Conservation (phyloP, 371 early-diverging fungal genomes). For the Amoeboaphelidium protococcarum region DNA sequence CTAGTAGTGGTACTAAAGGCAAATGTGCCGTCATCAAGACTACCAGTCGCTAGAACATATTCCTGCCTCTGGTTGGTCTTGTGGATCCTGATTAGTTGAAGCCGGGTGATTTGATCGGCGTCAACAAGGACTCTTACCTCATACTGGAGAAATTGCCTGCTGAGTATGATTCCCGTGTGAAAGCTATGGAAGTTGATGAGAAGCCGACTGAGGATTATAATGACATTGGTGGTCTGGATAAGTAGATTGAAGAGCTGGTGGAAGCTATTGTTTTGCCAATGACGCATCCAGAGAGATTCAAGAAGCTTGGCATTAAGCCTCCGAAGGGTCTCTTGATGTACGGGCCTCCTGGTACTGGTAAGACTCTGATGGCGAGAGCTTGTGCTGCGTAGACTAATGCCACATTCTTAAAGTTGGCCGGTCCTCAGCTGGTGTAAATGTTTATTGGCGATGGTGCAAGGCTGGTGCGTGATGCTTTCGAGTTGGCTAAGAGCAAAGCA, state of each 20-base stretch:
- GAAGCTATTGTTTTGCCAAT: slow-evolving; percentile 97
- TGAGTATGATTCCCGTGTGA: slow-evolving; percentile 97
- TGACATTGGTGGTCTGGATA: slow-evolving; percentile 96
- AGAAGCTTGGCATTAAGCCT: slow-evolving; percentile 85
- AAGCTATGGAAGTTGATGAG: slow-evolving; percentile 99
- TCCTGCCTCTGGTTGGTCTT: slow-evolving; percentile 92
- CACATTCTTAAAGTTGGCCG: slow-evolving; percentile 86
- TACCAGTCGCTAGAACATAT: slow-evolving; percentile 84
- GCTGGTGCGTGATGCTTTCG: slow-evolving; percentile 95
- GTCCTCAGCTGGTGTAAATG: slow-evolving; percentile 98
- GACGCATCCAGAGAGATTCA: slow-evolving; percentile 89
- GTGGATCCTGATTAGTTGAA: slow-evolving; percentile 75
- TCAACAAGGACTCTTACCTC: slow-evolving; percentile 98
- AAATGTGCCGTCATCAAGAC: slow-evolving; percentile 96
- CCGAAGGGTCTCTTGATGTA: slow-evolving; percentile 98
- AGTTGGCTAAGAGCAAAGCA: slow-evolving; percentile 90
- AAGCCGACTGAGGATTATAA: slow-evolving; percentile 98
- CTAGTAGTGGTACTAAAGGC: slow-evolving; percentile 73
- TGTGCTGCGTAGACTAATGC: slow-evolving; percentile 95
- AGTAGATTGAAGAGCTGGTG: slow-evolving; percentile 96
- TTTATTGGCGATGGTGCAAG: slow-evolving; percentile 99
- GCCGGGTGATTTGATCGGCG: slow-evolving; percentile 96
- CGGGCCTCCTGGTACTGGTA: slow-evolving; percentile 67
- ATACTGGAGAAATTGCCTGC: slow-evolving; percentile 95
- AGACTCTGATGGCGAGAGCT: slow-evolving; percentile 91